Evolutionary conservation across 2,329 filamentous ascomycete genomes (phyloP), one percentile per base, ranked within the genome.

Genomic region (Rutstroemia sp.): DNA sequence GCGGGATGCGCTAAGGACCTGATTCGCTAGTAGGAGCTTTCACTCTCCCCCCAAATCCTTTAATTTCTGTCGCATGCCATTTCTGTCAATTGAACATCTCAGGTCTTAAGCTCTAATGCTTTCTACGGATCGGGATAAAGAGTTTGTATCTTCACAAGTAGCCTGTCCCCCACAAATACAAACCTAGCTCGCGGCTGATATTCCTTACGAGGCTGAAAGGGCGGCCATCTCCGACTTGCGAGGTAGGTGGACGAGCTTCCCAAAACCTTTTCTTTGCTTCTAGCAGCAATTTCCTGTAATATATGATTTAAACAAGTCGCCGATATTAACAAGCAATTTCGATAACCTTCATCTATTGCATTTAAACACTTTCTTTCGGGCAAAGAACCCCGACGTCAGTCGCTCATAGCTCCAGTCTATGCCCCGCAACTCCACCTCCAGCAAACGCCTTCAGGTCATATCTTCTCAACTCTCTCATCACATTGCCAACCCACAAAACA

Each of bases 1-100:
- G 30, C 41, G 37, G 18, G 27, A 79, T 72, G 44, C 56, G 49
- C 52, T 49, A 52, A 48, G 19, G 37, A 54, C 56, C 14, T 56
- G 25, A 58, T 58, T 58, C 48, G 57, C 34, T 19, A 41, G 41
- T 39, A 23, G 37, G 9, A 50, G 27, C n/a, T 18, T 30, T 8
- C 3, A 4, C 21, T 46, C 5, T 7, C 27, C 14, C 14, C n/a
- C 19, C 18, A 19, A 42, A 9, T 34, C 30, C 30, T 34, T 4
- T 34, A 34, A 34, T 12, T 34, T 12, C 30, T 34, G 30, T 34
- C 12, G 30, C 30, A 34, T 34, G 30, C 12, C 12, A 34, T 34
- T 34, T 34, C 30, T 5, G 10, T 34, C 25, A 27, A 34, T 12
- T 34, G 30, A 34, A 34, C 10, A 34, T 27, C 25, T 5, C 7